Percentiles rank a stretch among this genome's conserved stretches.
Conservation (phyloP, 352 stramenopile species). For the Blastocystis sp. region DNA sequence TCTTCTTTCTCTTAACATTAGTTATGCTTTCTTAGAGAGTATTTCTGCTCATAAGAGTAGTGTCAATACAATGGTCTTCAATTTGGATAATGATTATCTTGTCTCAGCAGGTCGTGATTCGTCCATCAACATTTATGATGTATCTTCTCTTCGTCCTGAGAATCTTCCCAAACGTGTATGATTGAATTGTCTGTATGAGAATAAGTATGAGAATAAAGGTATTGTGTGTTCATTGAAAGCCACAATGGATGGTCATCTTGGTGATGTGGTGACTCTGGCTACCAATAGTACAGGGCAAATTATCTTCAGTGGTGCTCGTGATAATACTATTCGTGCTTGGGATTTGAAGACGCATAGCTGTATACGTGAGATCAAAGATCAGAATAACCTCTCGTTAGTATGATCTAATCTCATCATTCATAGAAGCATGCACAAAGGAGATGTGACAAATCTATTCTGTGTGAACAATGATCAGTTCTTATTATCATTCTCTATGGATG, state of each 20-base stretch:
- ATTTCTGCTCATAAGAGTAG: slow-evolving; percentile 48
- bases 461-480: not conserved
- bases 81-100: not conserved
- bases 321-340: slow-evolving; percentile 60
- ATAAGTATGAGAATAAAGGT: slow-evolving; percentile 20
- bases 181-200: not conserved
- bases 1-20: not conserved
- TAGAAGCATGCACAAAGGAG: slow-evolving; percentile 34
- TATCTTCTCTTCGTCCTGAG: slow-evolving; percentile 18
- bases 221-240: slow-evolving; percentile 30
- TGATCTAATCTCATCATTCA: not conserved
- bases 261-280: slow-evolving; percentile 31
- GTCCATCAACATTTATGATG: slow-evolving; percentile 37
- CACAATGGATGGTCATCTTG: slow-evolving; percentile 57
- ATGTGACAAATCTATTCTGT: slow-evolving; percentile 18
- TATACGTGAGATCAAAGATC: slow-evolving; percentile 58
- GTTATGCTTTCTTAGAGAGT: not conserved
- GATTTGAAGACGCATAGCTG: slow-evolving; percentile 14
- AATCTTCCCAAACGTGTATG: slow-evolving; percentile 19
- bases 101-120: slow-evolving; percentile 44
- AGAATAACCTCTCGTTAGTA: slow-evolving; percentile 26
- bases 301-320: slow-evolving; percentile 47
- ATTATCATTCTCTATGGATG: slow-evolving; percentile 2
- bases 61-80: slow-evolving; percentile 32
- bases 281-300: not conserved